Conservation (phyloP, 2,329 filamentous ascomycete genomes). For the Talaromyces sp. region DNA sequence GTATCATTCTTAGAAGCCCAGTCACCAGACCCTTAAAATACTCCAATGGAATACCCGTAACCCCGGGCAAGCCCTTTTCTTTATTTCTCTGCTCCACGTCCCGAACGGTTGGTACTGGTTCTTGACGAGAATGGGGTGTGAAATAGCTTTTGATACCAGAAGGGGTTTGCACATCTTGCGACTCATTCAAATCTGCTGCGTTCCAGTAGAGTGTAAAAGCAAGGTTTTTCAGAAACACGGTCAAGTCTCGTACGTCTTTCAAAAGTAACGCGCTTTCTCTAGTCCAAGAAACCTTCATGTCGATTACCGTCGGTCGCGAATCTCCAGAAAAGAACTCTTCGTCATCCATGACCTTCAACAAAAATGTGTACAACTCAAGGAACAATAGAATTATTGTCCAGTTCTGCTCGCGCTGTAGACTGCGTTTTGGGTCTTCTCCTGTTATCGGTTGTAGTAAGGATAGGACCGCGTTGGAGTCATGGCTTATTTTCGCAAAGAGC, state of each 20-base stretch:
- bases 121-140: conserved; percentile 21
- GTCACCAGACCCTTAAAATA: conserved; percentile 78
- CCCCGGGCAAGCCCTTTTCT: conserved; percentile 52
- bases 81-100: conserved; percentile 36
- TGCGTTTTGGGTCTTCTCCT: conserved; percentile 36
- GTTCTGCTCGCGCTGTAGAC: conserved; percentile 53
- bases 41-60: conserved; percentile 69
- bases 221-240: conserved; percentile 82
- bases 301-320: conserved; percentile 38
- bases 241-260: conserved; percentile 67
- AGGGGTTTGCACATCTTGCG: conserved; percentile 32
- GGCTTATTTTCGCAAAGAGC: conserved; percentile 54
- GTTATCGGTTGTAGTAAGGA: conserved; percentile 48
- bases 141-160: conserved; percentile 47
- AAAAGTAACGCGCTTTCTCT: conserved; percentile 65
- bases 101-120: conserved; percentile 22
- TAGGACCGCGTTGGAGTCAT: conserved; percentile 56
- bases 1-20: conserved; percentile 76
- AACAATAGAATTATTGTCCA: conserved; percentile 90
- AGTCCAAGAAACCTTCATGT: conserved; percentile 52
- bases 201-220: conserved; percentile 88
- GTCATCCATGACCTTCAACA: conserved; percentile 88
- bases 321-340: conserved; percentile 80
- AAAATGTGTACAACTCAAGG: conserved; percentile 88
- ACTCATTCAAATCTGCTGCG: conserved; percentile 58